These are phyloP conservation scores for Setomelanomma holmii DNA, from an alignment of 2,329 filamentous ascomycete genomes.

Conservation along the genomic window DNA sequence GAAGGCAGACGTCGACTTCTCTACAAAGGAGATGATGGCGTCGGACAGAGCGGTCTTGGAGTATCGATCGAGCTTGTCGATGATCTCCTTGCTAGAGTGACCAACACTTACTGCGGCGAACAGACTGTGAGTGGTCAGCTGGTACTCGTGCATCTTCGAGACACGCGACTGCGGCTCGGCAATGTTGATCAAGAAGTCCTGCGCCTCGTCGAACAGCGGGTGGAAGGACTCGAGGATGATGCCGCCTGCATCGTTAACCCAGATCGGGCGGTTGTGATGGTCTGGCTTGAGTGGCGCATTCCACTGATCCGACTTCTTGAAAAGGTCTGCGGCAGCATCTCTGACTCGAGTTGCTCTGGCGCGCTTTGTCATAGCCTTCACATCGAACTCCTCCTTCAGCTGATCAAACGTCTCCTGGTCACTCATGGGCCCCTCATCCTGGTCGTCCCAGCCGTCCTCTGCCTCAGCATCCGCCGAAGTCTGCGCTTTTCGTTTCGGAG, in stretches of 20 bases:
- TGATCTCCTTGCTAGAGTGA: conserved; percentile 87
- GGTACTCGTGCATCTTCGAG: conserved; percentile 91
- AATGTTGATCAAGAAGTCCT: conserved; percentile 95
- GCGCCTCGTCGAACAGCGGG: conserved; percentile 82
- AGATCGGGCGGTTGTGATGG: conserved; percentile 87
- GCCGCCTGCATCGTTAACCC: conserved; percentile 87
- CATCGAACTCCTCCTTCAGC: conserved; percentile 50
- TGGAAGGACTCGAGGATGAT: conserved; percentile 96
- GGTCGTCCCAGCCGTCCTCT: conserved; percentile 64
- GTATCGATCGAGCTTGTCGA: conserved; percentile 84
- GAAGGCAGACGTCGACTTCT: conserved; percentile 86
- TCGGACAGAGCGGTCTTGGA: conserved; percentile 87
- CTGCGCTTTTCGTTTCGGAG: conserved; percentile 56
- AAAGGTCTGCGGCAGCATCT: conserved; percentile 64
- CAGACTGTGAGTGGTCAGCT: conserved; percentile 87
- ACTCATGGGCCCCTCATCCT: conserved; percentile 56
- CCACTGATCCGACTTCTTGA: conserved; percentile 77
- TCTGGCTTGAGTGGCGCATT: conserved; percentile 84
- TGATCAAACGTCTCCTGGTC: conserved; percentile 58
- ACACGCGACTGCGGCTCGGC: conserved; percentile 91
- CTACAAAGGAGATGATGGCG: conserved; percentile 79
- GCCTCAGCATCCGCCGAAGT: conserved; percentile 43
- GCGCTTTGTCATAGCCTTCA: conserved; percentile 43
- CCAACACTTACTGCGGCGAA: conserved; percentile 96
- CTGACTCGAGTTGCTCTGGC: conserved; percentile 28